Evolutionary conservation across 345 rosid genomes (phyloP), one percentile per base, ranked within the genome.

Genomic region (Boechera divaricarpa): DNA sequence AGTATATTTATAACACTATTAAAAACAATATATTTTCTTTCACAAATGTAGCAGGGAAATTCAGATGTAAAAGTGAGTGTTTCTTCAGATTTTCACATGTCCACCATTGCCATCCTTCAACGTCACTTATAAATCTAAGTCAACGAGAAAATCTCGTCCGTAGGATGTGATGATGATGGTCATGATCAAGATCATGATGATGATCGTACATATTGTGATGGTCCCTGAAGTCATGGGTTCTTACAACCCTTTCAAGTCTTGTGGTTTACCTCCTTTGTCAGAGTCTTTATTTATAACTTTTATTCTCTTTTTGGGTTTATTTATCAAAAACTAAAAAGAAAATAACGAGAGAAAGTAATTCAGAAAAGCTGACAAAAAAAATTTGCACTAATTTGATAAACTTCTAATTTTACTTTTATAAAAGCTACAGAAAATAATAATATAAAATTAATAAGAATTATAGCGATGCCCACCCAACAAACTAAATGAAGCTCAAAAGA

Each of bases 61-160:
- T 67, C 52, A 68, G 69, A 67, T 75, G 73, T 62, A 56, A 66
- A 75, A 68, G 74, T 51, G 79, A 76, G 69, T 57, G 81, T 72
- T 72, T 57, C 76, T 63, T 35, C 72, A 68, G 74, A 51, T 52
- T 29, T 41, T 71, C 77, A 77, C 81, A 77, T 77, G 81, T 57
- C 61, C 60, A 63, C 61, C 60, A 63, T 77, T 78, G 72, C 77
- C 73, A 78, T 71, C 7, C 77, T 72, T 72, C 41, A 65, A 78
- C 81, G 81, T 72, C 81, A 78, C 77, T 65, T 66, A 66, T 57
- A 56, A 48, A 36, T 65, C 47, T 29, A 65, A 65, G 81, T 78
- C 81, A 78, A 78, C 77, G 81, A 72, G 73, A 66, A 71, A 78
- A 78, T 71, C 63, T 72, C 2, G 32, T 56, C 81, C 81, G 81